phyloP scores from a whole-genome alignment of 1,284 basidiomycete species.

The Puccinia brachypodii region DNA sequence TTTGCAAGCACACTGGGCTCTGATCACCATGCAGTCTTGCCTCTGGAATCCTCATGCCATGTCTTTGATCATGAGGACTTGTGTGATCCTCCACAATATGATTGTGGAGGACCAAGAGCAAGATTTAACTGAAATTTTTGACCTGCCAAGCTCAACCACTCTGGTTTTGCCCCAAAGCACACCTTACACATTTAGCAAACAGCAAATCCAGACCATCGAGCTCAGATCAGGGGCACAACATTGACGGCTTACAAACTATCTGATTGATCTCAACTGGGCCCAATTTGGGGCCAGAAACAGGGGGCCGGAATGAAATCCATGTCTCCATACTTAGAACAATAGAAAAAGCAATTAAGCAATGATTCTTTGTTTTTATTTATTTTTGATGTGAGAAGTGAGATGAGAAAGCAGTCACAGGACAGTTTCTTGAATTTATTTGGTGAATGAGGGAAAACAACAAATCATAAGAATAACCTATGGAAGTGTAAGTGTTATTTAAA shows the following conservation, averaged over 20 bases:
- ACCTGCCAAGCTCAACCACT: not conserved
- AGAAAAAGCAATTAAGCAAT: not conserved
- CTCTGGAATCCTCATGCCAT: not conserved
- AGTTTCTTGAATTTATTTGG: not conserved
- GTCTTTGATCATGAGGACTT: not conserved
- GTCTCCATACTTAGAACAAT: too few relatives aligned
- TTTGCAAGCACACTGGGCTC: conserved; percentile 7
- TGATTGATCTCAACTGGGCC: not conserved
- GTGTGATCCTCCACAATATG: conserved; percentile 17
- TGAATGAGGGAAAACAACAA: not conserved
- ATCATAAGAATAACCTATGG: not conserved
- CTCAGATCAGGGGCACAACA: not conserved
- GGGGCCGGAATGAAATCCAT: not conserved
- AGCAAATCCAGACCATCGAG: not conserved
- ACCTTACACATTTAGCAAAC: not conserved
- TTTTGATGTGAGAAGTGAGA: too few relatives aligned
- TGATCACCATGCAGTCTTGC: not conserved
- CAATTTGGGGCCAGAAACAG: not conserved
- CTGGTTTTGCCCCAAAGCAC: not conserved
- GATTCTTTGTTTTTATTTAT: not conserved
- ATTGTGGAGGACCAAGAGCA: conserved; percentile 22
- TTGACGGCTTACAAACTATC: not conserved
- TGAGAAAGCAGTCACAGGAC: not conserved
- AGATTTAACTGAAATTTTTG: not conserved
- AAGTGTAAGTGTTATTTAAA: not conserved